Conservation (phyloP, 768 basidiomycete genomes). For the Tephrocybe sp. region DNA sequence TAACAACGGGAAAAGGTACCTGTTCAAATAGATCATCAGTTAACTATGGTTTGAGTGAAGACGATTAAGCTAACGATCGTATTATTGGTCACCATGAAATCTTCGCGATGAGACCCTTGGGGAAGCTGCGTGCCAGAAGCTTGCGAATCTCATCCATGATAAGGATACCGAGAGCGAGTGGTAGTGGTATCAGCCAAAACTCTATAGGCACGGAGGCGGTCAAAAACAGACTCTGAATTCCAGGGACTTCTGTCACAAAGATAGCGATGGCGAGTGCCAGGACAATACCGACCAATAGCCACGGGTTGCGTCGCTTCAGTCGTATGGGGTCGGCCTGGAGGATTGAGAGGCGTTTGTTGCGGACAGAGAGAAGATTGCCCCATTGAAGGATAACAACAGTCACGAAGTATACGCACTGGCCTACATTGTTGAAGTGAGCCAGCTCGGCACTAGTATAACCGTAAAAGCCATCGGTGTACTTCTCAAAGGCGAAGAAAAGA, state of each 20-base stretch:
- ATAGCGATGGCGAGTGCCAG: conserved; percentile 34
- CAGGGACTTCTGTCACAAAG: conserved; percentile 41
- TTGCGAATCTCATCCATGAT: conserved; percentile 43
- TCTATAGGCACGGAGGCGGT: conserved; percentile 42
- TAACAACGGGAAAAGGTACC: too few species aligned
- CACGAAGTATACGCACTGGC: conserved; percentile 33
- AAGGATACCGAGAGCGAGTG: conserved; percentile 38
- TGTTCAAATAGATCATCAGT: too few species aligned
- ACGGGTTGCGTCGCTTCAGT: conserved; percentile 43
- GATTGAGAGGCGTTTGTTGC: conserved; percentile 42
- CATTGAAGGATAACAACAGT: conserved; percentile 48
- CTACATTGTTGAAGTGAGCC: conserved; percentile 31
- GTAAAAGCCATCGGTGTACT: conserved; percentile 34
- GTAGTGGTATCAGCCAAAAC: conserved; percentile 49
- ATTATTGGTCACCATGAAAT: conserved; percentile 14
- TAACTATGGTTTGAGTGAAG: too few species aligned
- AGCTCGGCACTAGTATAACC: conserved; percentile 28
- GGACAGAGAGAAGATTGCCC: conserved; percentile 37
- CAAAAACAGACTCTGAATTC: conserved; percentile 37
- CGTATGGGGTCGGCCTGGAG: conserved; percentile 42
- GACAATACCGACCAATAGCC: conserved; percentile 17
- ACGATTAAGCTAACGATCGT: too few species aligned
- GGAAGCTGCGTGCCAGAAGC: conserved; percentile 29
- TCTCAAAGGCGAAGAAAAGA: conserved; percentile 39
- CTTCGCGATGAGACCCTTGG: conserved; percentile 17